A percentile compares a stretch with the other conserved stretches of the same genome.
phyloP scores from a whole-genome alignment of 371 early-diverging fungal genomes.

The Rhizomucor miehei region DNA sequence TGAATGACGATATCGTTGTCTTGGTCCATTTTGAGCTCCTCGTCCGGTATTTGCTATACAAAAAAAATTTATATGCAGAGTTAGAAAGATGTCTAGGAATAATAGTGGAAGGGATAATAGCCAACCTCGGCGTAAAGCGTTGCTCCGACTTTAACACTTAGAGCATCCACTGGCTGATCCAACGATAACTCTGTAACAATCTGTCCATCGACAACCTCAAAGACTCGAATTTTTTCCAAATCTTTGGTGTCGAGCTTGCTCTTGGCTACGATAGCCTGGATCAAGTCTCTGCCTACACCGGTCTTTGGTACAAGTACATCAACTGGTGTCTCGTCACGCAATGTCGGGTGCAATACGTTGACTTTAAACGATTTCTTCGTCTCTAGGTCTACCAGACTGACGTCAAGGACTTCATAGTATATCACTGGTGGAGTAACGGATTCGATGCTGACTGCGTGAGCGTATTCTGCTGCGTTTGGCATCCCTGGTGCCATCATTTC shows the following conservation, averaged over 20 bases:
- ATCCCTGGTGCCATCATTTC: slow-evolving; percentile 15
- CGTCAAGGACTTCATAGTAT: slow-evolving; percentile 77
- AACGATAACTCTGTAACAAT: slow-evolving; percentile 34
- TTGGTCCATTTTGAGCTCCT: slow-evolving; percentile 47
- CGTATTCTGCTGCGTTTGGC: slow-evolving; percentile 13
- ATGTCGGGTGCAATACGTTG: slow-evolving; percentile 42
- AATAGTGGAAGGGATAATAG: not conserved
- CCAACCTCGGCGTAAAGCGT: slow-evolving; percentile 37
- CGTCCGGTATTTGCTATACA: slow-evolving; percentile 60
- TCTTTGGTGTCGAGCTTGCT: slow-evolving; percentile 31
- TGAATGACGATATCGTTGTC: slow-evolving; percentile 53
- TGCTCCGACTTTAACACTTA: slow-evolving; percentile 24
- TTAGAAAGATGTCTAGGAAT: not conserved
- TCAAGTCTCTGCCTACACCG: slow-evolving; percentile 54
- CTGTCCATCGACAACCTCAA: slow-evolving; percentile 36
- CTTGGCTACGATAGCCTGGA: slow-evolving; percentile 61
- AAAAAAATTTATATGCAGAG: not conserved
- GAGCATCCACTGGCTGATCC: slow-evolving; percentile 38
- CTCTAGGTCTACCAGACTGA: slow-evolving; percentile 74
- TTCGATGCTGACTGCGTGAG: slow-evolving; percentile 13
- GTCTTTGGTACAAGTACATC: slow-evolving; percentile 56
- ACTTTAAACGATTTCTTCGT: slow-evolving; percentile 58
- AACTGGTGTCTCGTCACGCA: slow-evolving; percentile 22
- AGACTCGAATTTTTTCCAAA: slow-evolving; percentile 35
- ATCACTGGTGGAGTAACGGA: slow-evolving; percentile 29